Conservation (phyloP, 176 grass and related monocot species). For the Echinochloa phyllopogon region DNA sequence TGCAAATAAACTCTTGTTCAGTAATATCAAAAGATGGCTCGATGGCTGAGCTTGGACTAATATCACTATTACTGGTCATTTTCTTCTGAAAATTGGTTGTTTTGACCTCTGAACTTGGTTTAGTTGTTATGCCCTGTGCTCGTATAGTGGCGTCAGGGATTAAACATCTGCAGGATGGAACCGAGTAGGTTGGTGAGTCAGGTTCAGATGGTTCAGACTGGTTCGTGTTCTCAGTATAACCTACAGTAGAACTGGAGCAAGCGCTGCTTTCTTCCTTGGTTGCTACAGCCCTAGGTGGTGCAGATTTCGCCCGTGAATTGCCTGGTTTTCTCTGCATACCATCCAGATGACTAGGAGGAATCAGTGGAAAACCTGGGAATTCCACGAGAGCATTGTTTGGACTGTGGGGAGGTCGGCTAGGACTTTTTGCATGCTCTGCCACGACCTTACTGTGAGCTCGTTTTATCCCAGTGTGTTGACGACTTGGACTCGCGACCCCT, state of each 20-base stretch:
- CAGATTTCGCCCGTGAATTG: slow-evolving; percentile 45
- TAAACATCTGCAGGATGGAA: slow-evolving; percentile 42
- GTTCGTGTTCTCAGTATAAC: slow-evolving; percentile 42
- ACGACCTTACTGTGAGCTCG: slow-evolving; percentile 49
- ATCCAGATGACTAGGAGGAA: slow-evolving; percentile 47
- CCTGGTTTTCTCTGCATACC: slow-evolving; percentile 35
- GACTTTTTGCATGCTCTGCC: slow-evolving; percentile 56
- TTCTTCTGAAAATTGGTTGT: slow-evolving; percentile 65
- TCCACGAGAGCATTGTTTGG: slow-evolving; percentile 32
- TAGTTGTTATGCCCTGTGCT: slow-evolving; percentile 46
- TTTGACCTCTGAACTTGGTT: slow-evolving; percentile 53
- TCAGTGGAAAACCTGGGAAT: slow-evolving; percentile 39
- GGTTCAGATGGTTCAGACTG: slow-evolving; percentile 59
- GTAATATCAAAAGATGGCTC: slow-evolving; percentile 54
- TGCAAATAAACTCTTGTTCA: slow-evolving; percentile 65
- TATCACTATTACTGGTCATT: slow-evolving; percentile 52
- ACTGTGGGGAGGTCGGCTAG: slow-evolving; percentile 38
- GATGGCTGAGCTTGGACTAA: slow-evolving; percentile 35
- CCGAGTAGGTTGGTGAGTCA: slow-evolving; percentile 44
- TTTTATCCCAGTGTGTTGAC: slow-evolving; percentile 53
- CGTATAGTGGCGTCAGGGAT: slow-evolving; percentile 42
- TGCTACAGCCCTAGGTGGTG: slow-evolving; percentile 40
- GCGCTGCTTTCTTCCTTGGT: slow-evolving; percentile 38
- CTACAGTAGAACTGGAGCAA: slow-evolving; percentile 40
- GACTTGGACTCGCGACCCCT: slow-evolving; percentile 55